These are phyloP conservation scores for Candida morakotiae DNA, from an alignment of 805 yeast species.

Conservation along the genomic window DNA sequence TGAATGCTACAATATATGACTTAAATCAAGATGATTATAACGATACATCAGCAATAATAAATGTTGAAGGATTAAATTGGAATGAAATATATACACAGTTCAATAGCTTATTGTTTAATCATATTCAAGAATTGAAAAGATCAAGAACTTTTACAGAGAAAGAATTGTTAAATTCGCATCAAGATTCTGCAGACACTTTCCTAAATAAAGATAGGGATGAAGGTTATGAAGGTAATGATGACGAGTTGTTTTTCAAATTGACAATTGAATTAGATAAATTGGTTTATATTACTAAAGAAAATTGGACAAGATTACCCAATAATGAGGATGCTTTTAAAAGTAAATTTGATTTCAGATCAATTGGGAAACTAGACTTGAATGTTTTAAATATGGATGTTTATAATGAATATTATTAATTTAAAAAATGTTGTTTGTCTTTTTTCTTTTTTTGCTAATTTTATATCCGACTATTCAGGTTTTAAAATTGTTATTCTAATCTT, in stretches of 20 bases:
- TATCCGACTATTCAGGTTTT: no score
- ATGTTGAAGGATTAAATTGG: constrained; percentile 28
- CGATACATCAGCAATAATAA: constrained; percentile 15
- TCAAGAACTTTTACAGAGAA: neutral
- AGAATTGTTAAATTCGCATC: neutral
- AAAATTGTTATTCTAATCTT: no score
- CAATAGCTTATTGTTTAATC: constrained; percentile 25
- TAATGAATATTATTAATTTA: constrained; percentile 23
- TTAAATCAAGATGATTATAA: constrained; percentile 13
- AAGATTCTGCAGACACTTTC: neutral
- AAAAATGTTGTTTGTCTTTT: no score
- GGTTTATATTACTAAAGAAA: constrained; percentile 12
- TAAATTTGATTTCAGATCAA: constrained; percentile 11
- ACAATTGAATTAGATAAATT: constrained; percentile 22
- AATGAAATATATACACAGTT: constrained; percentile 28
- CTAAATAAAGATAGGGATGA: neutral
- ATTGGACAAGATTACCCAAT: constrained; percentile 21
- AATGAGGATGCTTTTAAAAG: neutral
- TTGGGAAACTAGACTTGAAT: constrained; percentile 25
- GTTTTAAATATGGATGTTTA: constrained; percentile 25
- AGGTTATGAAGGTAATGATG: constrained; percentile 2
- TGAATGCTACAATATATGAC: constrained; percentile 12
- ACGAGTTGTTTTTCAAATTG: constrained; percentile 14
- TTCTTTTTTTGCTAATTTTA: no score
- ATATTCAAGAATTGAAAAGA: constrained; percentile 25